Conservation (phyloP, 495 filamentous ascomycete species). For the Aspergillus ellipticus region DNA sequence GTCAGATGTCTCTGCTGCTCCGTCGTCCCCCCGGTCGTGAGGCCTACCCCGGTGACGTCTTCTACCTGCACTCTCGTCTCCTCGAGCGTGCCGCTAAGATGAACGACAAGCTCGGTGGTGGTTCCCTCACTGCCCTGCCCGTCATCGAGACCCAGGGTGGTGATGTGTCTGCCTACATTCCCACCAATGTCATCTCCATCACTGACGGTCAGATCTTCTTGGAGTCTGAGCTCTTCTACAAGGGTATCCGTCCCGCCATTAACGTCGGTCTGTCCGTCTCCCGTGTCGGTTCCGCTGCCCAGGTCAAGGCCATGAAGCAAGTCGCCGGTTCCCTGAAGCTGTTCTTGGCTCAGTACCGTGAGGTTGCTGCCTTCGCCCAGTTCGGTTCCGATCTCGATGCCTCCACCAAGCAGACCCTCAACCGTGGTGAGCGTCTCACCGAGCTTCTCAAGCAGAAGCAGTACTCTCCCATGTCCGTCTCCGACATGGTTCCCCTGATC, state of each 20-base stretch:
- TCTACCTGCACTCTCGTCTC: slow-evolving; percentile 99
- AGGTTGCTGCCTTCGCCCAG: slow-evolving; percentile 98
- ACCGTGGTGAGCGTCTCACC: slow-evolving; percentile 98
- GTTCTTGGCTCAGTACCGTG: slow-evolving; percentile 99
- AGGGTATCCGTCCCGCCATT: slow-evolving; percentile 99
- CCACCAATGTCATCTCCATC: slow-evolving; percentile 99
- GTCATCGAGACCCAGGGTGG: slow-evolving; percentile 99
- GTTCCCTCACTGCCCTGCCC: slow-evolving; percentile 95
- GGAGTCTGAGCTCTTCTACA: slow-evolving; percentile 99
- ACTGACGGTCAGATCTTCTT: slow-evolving; percentile 99
- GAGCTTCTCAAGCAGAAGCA: slow-evolving; percentile 99
- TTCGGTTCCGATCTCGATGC: slow-evolving; percentile 99
- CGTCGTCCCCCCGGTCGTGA: slow-evolving; percentile 99
- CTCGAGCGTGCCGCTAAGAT: slow-evolving; percentile 99
- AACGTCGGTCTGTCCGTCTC: slow-evolving; percentile 99
- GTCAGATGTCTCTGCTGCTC: slow-evolving; percentile 99
- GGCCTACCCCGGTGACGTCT: slow-evolving; percentile 99
- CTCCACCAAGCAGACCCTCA: slow-evolving; percentile 96
- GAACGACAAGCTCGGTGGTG: slow-evolving; percentile 92
- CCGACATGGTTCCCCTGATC: slow-evolving; percentile 99
- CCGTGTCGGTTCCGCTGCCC: slow-evolving; percentile 98
- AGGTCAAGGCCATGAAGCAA: slow-evolving; percentile 99
- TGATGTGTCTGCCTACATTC: slow-evolving; percentile 99
- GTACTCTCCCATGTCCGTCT: slow-evolving; percentile 97
- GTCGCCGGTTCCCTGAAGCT: slow-evolving; percentile 99